phyloP scores from a whole-genome alignment of 2,329 filamentous ascomycete species.

The Neofusicoccum kwambonambiense region DNA sequence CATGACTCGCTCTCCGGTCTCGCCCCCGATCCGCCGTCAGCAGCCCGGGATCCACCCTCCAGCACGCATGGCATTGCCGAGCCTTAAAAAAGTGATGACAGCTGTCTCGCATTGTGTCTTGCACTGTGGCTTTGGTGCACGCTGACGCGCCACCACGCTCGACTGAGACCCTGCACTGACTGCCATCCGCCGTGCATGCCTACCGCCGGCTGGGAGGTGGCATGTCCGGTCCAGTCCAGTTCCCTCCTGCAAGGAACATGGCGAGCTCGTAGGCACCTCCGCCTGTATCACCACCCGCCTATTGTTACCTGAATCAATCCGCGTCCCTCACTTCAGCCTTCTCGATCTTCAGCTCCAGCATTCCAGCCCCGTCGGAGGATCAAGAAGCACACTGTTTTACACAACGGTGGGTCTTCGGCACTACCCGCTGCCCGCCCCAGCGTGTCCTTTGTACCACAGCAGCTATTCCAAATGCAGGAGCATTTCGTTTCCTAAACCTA shows the following conservation, averaged over 20 bases:
- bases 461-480: background rate
- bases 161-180: too few species aligned
- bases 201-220: background rate
- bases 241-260: background rate
- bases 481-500: background rate
- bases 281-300: background rate
- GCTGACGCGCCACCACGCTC: background rate
- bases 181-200: background rate
- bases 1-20: slow-evolving; percentile 5
- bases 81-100: background rate
- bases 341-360: background rate
- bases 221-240: background rate
- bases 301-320: background rate
- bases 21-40: background rate
- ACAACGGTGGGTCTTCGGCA: background rate
- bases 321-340: background rate
- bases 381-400: background rate
- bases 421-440: background rate
- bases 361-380: background rate
- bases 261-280: background rate
- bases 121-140: background rate
- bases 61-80: background rate
- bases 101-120: too few species aligned
- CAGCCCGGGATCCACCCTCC: background rate
- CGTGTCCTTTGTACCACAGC: background rate